These are phyloP conservation scores for Trichoderma semiorbis DNA, from an alignment of 2,329 filamentous ascomycete genomes.

Conservation along the genomic window DNA sequence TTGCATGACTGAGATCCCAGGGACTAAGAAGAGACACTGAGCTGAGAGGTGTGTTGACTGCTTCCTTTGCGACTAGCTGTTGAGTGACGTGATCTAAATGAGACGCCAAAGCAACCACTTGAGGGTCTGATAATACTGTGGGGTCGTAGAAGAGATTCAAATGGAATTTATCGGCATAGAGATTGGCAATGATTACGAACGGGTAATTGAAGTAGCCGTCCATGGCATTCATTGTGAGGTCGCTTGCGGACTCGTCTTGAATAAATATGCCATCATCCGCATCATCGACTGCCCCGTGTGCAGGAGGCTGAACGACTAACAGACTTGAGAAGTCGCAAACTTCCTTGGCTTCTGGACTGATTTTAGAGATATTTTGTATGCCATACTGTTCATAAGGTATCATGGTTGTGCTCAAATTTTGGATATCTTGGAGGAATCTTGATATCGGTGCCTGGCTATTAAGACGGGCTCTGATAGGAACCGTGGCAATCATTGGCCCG, in stretches of 20 bases:
- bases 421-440: slow-evolving; percentile 14
- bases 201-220: slow-evolving; percentile 16
- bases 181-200: background rate
- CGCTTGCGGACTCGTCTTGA: background rate
- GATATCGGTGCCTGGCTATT: background rate
- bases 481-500: slow-evolving; percentile 20
- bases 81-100: slow-evolving; percentile 9
- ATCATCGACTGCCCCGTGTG: background rate
- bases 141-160: slow-evolving; percentile 6
- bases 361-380: slow-evolving; percentile 23
- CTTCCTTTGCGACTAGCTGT: background rate
- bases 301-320: slow-evolving; percentile 20
- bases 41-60: background rate
- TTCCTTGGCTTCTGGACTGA: slow-evolving; percentile 16
- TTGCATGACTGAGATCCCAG: slow-evolving; percentile 9
- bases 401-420: slow-evolving; percentile 17
- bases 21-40: slow-evolving; percentile 8
- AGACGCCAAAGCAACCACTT: background rate
- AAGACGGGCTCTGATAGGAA: slow-evolving; percentile 13
- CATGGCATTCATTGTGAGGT: background rate
- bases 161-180: background rate
- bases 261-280: background rate
- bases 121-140: background rate
- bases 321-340: slow-evolving; percentile 23
- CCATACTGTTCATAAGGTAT: slow-evolving; percentile 24